Base-by-base conservation (phyloP, 2,329 filamentous ascomycete species). In the Akanthomyces uredinophilus region DNA sequence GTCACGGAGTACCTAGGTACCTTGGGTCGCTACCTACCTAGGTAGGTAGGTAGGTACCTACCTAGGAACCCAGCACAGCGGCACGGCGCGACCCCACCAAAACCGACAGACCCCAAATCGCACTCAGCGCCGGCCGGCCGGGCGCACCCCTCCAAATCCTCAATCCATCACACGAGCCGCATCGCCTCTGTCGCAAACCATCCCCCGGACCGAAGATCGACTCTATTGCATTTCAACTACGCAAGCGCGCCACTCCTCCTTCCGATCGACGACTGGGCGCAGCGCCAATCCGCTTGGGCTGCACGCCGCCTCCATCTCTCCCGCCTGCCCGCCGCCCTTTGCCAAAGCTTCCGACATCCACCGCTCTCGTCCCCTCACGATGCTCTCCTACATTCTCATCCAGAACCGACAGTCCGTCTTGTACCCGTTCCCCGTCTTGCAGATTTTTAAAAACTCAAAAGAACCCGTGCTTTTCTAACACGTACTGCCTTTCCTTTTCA, bases 351-450 rank as follows among this genome's bases (percentile, higher is more conserved):
- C 29, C 39, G 20, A 39, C 6, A 2, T 22, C 11, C 10, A 55
- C 24, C 53, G n/a, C n/a, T n/a, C n/a, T n/a, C 41, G 24, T 41
- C 52, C 53, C 55, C 47, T 61, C 63, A 66, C 59, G 58, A 82
- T 95, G 74, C 85, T 96, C 69, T 96, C 91, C 60, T 96, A 96
- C 72, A 94, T 96, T 67, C 81, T 96, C 66, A 93, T 96, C 61
- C 91, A 96, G 73, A 96, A 96, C 74, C 57, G 91, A 68, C 92
- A 96, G 90, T 94, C 76, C 60, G 74, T 67, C n/a, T 29, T 29
- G 6, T 29, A 29, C 27, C 27, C 27, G 27, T 29, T 6, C 27
- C 27, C 27, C 27, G n/a, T n/a, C n/a, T n/a, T n/a, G n/a, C n/a
- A n/a, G n/a, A n/a, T n/a, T n/a, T n/a, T n/a, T n/a, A n/a, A n/a